Percentiles rank a stretch among this genome's conserved stretches.
Evolutionary conservation across 1,139 yeast genomes (phyloP).

Genomic region (Geotrichum macrosporum): DNA sequence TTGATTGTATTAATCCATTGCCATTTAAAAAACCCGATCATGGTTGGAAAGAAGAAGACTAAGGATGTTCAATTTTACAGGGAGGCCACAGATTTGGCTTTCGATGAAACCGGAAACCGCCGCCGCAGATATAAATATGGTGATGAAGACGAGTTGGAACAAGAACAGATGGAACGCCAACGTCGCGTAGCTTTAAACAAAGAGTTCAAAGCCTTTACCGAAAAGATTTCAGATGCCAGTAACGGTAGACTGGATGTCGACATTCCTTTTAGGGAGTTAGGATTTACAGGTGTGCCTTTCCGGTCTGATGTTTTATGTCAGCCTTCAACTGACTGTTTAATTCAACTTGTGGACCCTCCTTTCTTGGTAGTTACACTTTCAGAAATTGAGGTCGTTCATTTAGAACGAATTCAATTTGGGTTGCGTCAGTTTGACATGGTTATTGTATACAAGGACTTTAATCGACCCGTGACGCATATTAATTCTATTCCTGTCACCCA

Average conservation of each 20-base stretch:
- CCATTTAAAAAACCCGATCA: constrained; percentile 85
- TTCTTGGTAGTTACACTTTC: constrained; percentile 84
- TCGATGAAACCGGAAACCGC: constrained; percentile 95
- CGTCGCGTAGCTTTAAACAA: constrained; percentile 86
- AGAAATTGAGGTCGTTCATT: constrained; percentile 90
- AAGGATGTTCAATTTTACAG: constrained; percentile 94
- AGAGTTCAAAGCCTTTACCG: constrained; percentile 87
- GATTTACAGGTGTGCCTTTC: constrained; percentile 96
- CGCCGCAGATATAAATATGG: constrained; percentile 89
- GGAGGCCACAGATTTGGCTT: constrained; percentile 94
- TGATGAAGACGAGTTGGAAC: constrained; percentile 97
- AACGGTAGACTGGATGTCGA: constrained; percentile 72
- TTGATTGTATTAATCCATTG: constrained; percentile 88
- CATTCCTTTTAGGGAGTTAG: constrained; percentile 91
- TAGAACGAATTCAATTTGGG: constrained; percentile 97
- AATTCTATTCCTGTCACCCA: constrained; percentile 93
- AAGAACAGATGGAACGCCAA: constrained; percentile 96
- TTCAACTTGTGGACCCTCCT: constrained; percentile 92
- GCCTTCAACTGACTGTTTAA: constrained; percentile 95
- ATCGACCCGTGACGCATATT: constrained; percentile 81
- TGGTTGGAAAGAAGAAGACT: constrained; percentile 94
- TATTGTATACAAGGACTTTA: constrained; percentile 87
- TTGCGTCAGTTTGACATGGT: constrained; percentile 94
- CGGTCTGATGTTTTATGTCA: constrained; percentile 91
- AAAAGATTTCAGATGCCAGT: constrained; percentile 82